Base-by-base conservation (phyloP, 208 protist genomes). In the Angomonas deanei region DNA sequence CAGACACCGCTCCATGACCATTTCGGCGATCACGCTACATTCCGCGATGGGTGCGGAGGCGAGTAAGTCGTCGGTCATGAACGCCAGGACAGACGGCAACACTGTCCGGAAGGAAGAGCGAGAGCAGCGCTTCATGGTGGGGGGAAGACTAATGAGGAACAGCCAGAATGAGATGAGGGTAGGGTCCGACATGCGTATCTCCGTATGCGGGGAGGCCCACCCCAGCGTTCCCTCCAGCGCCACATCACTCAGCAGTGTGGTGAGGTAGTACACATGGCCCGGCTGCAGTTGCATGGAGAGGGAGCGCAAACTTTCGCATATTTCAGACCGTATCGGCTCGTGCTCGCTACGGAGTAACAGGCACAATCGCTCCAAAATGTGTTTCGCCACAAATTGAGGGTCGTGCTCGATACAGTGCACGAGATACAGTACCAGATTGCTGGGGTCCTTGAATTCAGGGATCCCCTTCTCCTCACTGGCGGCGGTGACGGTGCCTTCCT, bases 1-100 rank as follows among this genome's bases (percentile, higher is more conserved):
- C 49, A 93, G 75, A 70, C 89, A 93, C 66, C 69, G 75, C 59
- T 68, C 61, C 74, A 93, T 79, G 38, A 91, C 57, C 19, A 77
- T n/a, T 33, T 63, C 26, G 11, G 76, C 78, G 4, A 80, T 28
- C 23, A 30, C 59, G 6, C 62, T 63, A 26, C 81, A 42, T 26
- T 76, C 31, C 10, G 65, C 68, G 0, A 66, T 48, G 13, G 74
- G 55, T 15, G 75, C 71, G 31, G 74, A 63, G 34, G 70, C 50
- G 26, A 93, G 74, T 2, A 95, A 64, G 36, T 92, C 86, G 23
- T 75, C 52, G 0, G 80, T 66, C 31, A 93, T 57, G 59, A 93
- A 81, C 33, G 68, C 68, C 10, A 96, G 67, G 23, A 73, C 66
- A n/a, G 69, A 61, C 11, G 86, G 82, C 32, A 96, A 55, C 19